Evolutionary conservation across 371 early-diverging fungal species (phyloP).

Genomic region (Conidiobolus incongruus): DNA sequence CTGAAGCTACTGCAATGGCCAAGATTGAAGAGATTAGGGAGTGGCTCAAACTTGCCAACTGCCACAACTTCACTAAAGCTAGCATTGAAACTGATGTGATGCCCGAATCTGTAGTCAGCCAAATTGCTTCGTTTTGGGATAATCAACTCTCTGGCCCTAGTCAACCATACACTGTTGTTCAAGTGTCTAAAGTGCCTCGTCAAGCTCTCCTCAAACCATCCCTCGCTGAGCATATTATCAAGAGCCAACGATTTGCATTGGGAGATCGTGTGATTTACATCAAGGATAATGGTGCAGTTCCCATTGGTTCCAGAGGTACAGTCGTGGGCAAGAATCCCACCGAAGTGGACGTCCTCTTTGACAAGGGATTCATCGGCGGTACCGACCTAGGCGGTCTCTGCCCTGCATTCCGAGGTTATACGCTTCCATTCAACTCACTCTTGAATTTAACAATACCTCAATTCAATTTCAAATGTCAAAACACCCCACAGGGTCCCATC

Average conservation of each 20-base stretch:
- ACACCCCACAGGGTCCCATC: too few species aligned
- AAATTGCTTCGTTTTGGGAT: not conserved
- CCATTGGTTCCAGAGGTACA: constrained; percentile 58
- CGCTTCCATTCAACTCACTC: too few species aligned
- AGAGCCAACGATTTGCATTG: constrained; percentile 48
- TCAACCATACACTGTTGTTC: constrained; percentile 5
- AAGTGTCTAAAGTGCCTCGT: not conserved
- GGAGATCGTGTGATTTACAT: constrained; percentile 77
- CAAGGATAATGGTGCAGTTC: constrained; percentile 50
- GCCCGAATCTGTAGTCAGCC: constrained; percentile 9
- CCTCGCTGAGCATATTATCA: constrained; percentile 42
- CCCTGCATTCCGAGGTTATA: too few species aligned
- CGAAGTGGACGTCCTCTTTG: constrained; percentile 67
- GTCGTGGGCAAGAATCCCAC: constrained; percentile 55
- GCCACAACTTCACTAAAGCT: constrained; percentile 37
- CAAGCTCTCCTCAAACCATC: constrained; percentile 49
- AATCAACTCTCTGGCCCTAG: constrained; percentile 7
- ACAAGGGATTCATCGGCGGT: constrained; percentile 56
- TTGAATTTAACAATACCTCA: too few species aligned
- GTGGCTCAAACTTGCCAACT: constrained; percentile 38
- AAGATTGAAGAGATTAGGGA: constrained; percentile 26
- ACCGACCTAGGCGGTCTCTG: constrained; percentile 33
- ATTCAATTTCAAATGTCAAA: too few species aligned
- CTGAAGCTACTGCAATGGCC: constrained; percentile 11
- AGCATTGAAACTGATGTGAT: constrained; percentile 38